These are phyloP conservation scores for Arthroderma sp. DNA, from an alignment of 2,329 filamentous ascomycete species.

Conservation along the genomic window DNA sequence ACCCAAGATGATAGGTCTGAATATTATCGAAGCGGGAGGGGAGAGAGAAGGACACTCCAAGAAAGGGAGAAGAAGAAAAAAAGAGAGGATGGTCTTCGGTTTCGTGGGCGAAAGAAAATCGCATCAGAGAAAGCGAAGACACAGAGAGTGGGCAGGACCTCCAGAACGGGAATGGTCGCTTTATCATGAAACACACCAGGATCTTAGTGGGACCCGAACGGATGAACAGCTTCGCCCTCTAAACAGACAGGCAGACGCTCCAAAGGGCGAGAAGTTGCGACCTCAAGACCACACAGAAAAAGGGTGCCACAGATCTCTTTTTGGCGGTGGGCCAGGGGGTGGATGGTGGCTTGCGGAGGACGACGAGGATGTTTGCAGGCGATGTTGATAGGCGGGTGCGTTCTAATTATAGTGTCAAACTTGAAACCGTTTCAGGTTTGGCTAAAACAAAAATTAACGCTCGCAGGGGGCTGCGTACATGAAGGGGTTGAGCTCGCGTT, in stretches of 20 bases:
- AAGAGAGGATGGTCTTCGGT: constrained; percentile 3
- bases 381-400: not conserved
- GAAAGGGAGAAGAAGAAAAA: not conserved
- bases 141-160: not conserved
- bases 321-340: constrained; percentile 1
- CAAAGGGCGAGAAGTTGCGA: not conserved
- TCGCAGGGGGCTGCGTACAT: too few species aligned
- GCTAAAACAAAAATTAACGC: too few species aligned
- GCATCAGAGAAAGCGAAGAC: not conserved
- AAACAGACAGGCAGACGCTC: constrained; percentile 1
- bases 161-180: constrained; percentile 3
- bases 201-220: not conserved
- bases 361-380: not conserved
- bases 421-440: constrained; percentile 3
- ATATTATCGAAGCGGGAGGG: too few species aligned
- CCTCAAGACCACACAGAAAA: too few species aligned
- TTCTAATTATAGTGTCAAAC: constrained; percentile 2
- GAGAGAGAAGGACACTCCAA: too few species aligned
- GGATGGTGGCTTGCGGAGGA: not conserved
- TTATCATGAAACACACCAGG: constrained; percentile 5
- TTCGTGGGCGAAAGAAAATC: constrained; percentile 2
- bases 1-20: too few species aligned
- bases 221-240: not conserved
- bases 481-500: not conserved
- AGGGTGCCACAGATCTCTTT: constrained; percentile 1